These are phyloP conservation scores for Podaxis mareebaensis DNA, from an alignment of 768 basidiomycete genomes.

Conservation along the genomic window DNA sequence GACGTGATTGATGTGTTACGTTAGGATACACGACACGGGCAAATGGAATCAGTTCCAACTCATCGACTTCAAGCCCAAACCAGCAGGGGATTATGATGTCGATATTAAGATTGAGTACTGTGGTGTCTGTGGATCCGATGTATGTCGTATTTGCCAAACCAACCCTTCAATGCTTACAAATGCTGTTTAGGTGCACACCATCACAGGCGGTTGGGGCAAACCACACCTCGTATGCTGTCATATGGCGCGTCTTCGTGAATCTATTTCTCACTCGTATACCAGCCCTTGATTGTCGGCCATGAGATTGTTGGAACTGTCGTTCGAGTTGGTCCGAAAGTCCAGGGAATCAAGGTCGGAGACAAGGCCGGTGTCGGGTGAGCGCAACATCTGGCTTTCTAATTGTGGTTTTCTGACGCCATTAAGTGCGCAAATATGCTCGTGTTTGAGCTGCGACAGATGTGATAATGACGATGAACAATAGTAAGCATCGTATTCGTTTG, in stretches of 20 bases:
- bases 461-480: slow-evolving; percentile 56
- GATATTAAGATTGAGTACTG: slow-evolving; percentile 54
- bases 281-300: slow-evolving; percentile 46
- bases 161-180: no score
- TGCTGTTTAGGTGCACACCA: slow-evolving; percentile 34
- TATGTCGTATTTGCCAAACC: slow-evolving; percentile 20
- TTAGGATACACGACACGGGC: slow-evolving; percentile 34
- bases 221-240: slow-evolving; percentile 25
- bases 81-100: slow-evolving; percentile 51
- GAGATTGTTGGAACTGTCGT: slow-evolving; percentile 58
- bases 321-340: slow-evolving; percentile 55
- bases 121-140: slow-evolving; percentile 55
- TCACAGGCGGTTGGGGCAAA: slow-evolving; percentile 39
- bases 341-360: slow-evolving; percentile 56
- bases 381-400: background rate
- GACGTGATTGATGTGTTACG: background rate
- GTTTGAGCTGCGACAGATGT: slow-evolving; percentile 49
- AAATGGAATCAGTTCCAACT: slow-evolving; percentile 43
- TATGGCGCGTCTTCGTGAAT: background rate
- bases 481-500: slow-evolving; percentile 19
- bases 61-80: slow-evolving; percentile 53
- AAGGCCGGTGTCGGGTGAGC: slow-evolving; percentile 45
- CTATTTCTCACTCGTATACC: background rate
- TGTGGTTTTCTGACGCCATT: slow-evolving; percentile 28
- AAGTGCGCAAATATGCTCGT: slow-evolving; percentile 50